Percentiles rank a stretch among this genome's conserved stretches.
These are phyloP conservation scores for Malus hybrid DNA, from an alignment of 331 rosid species.

Conservation along the genomic window DNA sequence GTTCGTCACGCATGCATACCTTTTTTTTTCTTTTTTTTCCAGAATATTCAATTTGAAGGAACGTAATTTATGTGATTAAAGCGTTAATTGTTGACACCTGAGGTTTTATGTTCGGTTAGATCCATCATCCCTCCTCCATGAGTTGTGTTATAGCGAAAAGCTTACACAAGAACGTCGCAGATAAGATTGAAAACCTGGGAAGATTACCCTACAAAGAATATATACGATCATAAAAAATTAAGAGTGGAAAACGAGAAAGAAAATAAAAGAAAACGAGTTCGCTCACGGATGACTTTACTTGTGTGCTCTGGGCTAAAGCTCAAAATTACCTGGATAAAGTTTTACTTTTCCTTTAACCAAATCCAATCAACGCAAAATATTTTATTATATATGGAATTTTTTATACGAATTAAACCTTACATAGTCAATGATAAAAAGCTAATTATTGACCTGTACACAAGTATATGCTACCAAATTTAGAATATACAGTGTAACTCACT, in stretches of 20 bases:
- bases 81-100: fast-evolving
- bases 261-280: background rate
- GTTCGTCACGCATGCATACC: background rate
- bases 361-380: background rate
- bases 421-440: background rate
- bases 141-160: background rate
- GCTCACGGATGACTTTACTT: background rate
- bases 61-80: background rate
- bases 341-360: background rate
- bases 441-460: background rate
- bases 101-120: too few species aligned
- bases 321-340: background rate
- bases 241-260: background rate
- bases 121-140: background rate
- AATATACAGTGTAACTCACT: too few species aligned
- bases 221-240: background rate
- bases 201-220: background rate
- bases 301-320: background rate
- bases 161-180: background rate
- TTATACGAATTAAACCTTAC: background rate
- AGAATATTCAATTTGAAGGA: background rate
- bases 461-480: background rate
- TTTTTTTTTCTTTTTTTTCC: too few species aligned
- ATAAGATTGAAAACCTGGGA: background rate
- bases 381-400: background rate